phyloP scores from a whole-genome alignment of 805 yeast genomes.

The Candida golubevii region DNA sequence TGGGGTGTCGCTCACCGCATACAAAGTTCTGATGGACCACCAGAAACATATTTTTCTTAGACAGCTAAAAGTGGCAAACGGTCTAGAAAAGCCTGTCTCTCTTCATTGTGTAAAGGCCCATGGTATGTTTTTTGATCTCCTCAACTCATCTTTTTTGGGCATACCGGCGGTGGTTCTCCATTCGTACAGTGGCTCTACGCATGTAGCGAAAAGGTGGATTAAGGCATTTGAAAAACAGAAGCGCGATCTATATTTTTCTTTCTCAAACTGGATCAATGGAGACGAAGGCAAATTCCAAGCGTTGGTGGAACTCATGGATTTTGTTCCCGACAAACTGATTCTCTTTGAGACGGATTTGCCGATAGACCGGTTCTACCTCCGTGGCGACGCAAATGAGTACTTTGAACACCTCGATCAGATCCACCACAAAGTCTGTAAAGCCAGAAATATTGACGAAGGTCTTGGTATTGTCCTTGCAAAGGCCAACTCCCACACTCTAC shows the following conservation, averaged over 20 bases:
- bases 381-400: slow-evolving; percentile 3
- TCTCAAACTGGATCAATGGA: slow-evolving; percentile 49
- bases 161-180: slow-evolving; percentile 59
- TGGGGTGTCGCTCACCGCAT: slow-evolving; percentile 34
- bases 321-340: slow-evolving; percentile 22
- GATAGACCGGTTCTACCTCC: slow-evolving; percentile 22
- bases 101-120: slow-evolving; percentile 84
- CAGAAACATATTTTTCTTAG: slow-evolving; percentile 51
- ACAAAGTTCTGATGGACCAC: slow-evolving; percentile 59
- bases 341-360: slow-evolving; percentile 36
- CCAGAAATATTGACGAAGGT: slow-evolving; percentile 2
- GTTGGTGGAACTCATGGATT: slow-evolving; percentile 17
- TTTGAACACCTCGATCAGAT: slow-evolving; percentile 6
- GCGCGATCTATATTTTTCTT: slow-evolving; percentile 43
- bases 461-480: background rate
- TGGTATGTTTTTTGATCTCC: slow-evolving; percentile 49
- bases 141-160: slow-evolving; percentile 12
- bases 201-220: slow-evolving; percentile 53
- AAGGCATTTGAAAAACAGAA: slow-evolving; percentile 24
- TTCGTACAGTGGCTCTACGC: slow-evolving; percentile 80
- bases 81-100: slow-evolving; percentile 51
- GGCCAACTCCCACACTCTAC: slow-evolving; percentile 4
- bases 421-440: background rate
- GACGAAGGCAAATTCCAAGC: slow-evolving; percentile 24
- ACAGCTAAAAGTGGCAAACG: slow-evolving; percentile 54